phyloP scores from a whole-genome alignment of 1,139 yeast species.

The Pneumocystis canis region DNA sequence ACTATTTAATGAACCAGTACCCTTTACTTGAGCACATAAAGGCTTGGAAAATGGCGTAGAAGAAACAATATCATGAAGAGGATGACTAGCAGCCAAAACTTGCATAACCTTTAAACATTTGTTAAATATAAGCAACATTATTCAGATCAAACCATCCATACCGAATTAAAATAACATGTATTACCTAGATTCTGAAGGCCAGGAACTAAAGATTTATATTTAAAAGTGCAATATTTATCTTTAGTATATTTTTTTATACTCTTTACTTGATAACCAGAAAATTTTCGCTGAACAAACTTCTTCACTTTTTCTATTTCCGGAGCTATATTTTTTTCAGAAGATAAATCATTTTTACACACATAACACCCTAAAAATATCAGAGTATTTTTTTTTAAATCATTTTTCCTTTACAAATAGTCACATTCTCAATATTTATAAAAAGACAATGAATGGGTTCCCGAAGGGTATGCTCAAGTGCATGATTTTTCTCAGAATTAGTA shows the following conservation, averaged over 20 bases:
- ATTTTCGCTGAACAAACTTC: neutral
- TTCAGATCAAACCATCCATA: neutral
- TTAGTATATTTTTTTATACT: neutral
- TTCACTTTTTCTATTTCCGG: neutral
- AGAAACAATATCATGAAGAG: slow-evolving; percentile 11
- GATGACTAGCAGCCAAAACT: slow-evolving; percentile 8
- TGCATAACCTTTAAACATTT: slow-evolving; percentile 5
- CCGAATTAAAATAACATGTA: slow-evolving; percentile 14
- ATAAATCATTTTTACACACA: neutral
- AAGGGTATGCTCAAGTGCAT: neutral
- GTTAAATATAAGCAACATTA: neutral
- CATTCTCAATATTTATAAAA: neutral
- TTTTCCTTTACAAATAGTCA: neutral
- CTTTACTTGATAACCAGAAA: neutral
- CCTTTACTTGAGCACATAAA: neutral
- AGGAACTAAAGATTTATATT: slow-evolving; percentile 3
- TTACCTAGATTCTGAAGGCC: slow-evolving; percentile 14
- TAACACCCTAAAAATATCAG: neutral
- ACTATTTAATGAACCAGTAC: slow-evolving; percentile 5
- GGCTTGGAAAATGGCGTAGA: slow-evolving; percentile 5
- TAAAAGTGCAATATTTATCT: neutral
- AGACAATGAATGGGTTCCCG: neutral
- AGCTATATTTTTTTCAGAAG: neutral
- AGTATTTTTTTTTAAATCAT: neutral
- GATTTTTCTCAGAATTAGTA: neutral